These are phyloP conservation scores for Chrysoporthe deuterocubensis DNA, from an alignment of 2,329 filamentous ascomycete species.

Conservation along the genomic window DNA sequence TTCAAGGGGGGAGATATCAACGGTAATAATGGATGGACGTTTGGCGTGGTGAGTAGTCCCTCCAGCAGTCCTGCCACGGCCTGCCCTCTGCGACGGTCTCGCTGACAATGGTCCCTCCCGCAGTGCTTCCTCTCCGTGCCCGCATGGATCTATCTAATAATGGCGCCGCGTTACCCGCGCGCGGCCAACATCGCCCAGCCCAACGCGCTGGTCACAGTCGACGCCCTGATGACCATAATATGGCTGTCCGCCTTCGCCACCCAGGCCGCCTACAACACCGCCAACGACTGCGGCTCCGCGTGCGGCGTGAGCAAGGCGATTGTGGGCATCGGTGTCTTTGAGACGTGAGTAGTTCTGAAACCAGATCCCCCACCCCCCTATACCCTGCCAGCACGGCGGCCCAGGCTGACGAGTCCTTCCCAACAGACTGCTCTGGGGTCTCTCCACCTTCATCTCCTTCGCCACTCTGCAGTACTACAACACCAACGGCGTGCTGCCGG, in stretches of 20 bases:
- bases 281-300: slow-evolving; percentile 56
- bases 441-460: slow-evolving; percentile 59
- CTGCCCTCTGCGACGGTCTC: neutral
- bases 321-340: slow-evolving; percentile 65
- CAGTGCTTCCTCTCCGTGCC: slow-evolving; percentile 69
- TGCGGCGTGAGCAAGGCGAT: slow-evolving; percentile 67
- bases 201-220: slow-evolving; percentile 63
- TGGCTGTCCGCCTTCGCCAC: slow-evolving; percentile 71
- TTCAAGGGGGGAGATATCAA: slow-evolving; percentile 57
- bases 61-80: neutral
- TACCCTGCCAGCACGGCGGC: neutral
- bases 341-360: slow-evolving; percentile 53
- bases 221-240: slow-evolving; percentile 61
- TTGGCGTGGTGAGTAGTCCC: slow-evolving; percentile 59
- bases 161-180: slow-evolving; percentile 66
- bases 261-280: slow-evolving; percentile 66
- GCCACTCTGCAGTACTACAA: slow-evolving; percentile 66
- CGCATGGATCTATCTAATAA: slow-evolving; percentile 67
- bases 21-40: slow-evolving; percentile 66
- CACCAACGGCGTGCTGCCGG: slow-evolving; percentile 64
- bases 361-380: neutral
- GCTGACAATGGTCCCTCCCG: slow-evolving; percentile 24
- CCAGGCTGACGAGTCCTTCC: slow-evolving; percentile 26
- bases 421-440: slow-evolving; percentile 58
- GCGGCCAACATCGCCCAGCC: slow-evolving; percentile 66